These are phyloP conservation scores for Baeospora myosura DNA, from an alignment of 1,284 basidiomycete genomes.

Conservation along the genomic window DNA sequence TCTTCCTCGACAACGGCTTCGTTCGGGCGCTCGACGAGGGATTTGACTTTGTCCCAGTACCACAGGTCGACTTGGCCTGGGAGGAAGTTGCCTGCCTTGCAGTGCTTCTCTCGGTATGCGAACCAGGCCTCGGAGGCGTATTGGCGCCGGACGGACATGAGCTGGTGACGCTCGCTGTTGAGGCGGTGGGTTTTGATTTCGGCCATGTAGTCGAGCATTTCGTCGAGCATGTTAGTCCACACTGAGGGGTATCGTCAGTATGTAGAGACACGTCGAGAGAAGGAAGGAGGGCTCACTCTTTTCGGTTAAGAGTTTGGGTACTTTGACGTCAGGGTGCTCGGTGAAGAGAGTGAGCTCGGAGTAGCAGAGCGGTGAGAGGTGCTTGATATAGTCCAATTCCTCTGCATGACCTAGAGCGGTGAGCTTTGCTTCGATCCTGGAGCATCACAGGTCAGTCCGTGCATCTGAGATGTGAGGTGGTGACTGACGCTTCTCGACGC, in stretches of 20 bases:
- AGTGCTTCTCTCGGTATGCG: constrained; percentile 15
- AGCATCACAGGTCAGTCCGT: too few relatives aligned
- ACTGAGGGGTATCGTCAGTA: constrained; percentile 17
- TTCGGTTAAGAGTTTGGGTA: constrained; percentile 21
- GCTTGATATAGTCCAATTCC: constrained; percentile 21
- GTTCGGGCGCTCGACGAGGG: constrained; percentile 13
- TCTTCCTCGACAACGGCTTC: constrained; percentile 1
- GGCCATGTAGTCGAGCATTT: constrained; percentile 22
- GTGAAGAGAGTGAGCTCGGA: constrained; percentile 10
- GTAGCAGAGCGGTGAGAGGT: constrained; percentile 9
- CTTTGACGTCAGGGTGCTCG: constrained; percentile 20
- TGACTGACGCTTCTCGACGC: constrained; percentile 13
- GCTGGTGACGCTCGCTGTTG: constrained; percentile 15
- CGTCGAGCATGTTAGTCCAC: constrained; percentile 23
- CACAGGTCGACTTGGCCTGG: constrained; percentile 24
- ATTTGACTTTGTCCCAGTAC: constrained; percentile 13
- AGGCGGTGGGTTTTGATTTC: constrained; percentile 15
- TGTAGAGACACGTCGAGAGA: background rate
- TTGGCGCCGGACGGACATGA: constrained; percentile 17
- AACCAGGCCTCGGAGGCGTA: constrained; percentile 18
- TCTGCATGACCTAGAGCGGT: constrained; percentile 19
- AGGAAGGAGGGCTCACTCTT: constrained; percentile 16
- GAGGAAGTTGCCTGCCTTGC: constrained; percentile 14
- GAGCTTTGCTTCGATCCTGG: constrained; percentile 22
- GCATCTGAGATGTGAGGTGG: too few relatives aligned